A percentile compares a stretch with the other conserved stretches of the same genome.
phyloP scores from a whole-genome alignment of 352 stramenopile genomes.

The Phytophthora pluvialis region DNA sequence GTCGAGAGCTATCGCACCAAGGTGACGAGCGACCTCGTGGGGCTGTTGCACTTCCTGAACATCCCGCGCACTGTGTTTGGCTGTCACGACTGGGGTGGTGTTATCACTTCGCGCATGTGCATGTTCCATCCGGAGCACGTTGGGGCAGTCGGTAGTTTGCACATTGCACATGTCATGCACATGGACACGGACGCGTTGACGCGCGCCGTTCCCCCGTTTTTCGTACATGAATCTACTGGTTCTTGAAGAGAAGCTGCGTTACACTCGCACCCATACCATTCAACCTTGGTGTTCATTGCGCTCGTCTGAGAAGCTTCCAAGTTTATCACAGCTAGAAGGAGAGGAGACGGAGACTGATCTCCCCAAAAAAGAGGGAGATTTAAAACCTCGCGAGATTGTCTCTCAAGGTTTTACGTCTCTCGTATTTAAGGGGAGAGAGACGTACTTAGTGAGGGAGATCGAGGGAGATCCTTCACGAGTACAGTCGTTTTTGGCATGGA shows the following conservation, averaged over 20 bases:
- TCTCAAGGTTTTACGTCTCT: too few relatives aligned
- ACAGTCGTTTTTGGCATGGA: too few relatives aligned
- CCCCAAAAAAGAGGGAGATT: too few relatives aligned
- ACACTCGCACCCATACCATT: too few relatives aligned
- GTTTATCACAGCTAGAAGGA: too few relatives aligned
- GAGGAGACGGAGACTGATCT: too few relatives aligned
- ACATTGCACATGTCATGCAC: slow-evolving; percentile 68
- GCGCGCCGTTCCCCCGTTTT: slow-evolving; percentile 55
- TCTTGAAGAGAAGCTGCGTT: slow-evolving; percentile 41
- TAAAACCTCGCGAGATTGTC: too few relatives aligned
- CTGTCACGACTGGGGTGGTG: slow-evolving; percentile 72
- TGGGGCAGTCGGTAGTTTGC: slow-evolving; percentile 54
- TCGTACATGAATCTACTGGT: slow-evolving; percentile 70
- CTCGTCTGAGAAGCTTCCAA: too few relatives aligned
- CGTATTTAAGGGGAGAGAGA: too few relatives aligned
- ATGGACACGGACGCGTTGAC: slow-evolving; percentile 51
- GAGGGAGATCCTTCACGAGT: too few relatives aligned
- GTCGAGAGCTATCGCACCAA: slow-evolving; percentile 55
- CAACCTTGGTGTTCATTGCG: too few relatives aligned
- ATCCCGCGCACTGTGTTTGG: slow-evolving; percentile 71
- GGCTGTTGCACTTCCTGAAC: slow-evolving; percentile 58
- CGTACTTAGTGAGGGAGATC: too few relatives aligned
- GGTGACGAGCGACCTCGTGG: slow-evolving; percentile 49
- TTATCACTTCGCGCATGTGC: slow-evolving; percentile 65
- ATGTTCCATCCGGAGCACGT: slow-evolving; percentile 66